Base-by-base conservation (phyloP, 139 green algal species). In the Axilococcus clingmanii region DNA sequence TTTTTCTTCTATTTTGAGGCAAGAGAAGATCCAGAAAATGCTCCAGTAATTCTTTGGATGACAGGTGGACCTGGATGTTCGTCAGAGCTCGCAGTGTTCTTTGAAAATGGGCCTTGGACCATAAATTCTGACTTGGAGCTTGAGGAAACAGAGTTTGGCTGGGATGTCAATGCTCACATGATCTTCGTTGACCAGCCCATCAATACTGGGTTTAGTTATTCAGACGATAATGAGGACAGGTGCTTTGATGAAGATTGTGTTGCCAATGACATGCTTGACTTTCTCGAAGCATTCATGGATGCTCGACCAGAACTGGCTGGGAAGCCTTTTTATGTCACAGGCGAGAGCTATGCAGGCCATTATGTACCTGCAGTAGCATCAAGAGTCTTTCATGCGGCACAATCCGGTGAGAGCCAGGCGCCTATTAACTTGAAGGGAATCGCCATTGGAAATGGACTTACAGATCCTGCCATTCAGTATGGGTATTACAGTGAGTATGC, bases 361-460 rank as follows among this genome's bases (percentile, higher is more conserved):
- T 61, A 61, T 41, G 72, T 85, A 4, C 81, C 81, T 6, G 78
- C 81, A 3, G 81, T 90, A 2, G 52, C 69, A 20, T 63, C 73
- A 51, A 55, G 61, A 30, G 55, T 90, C 37, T 85, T 72, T 49
- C 37, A 56, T 2, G 74, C 76, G 47, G 77, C 63, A 33, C 57
- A 77, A 55, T 45, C 57, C 2, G 54, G 65, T 22, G 50, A 79
- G 51, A 22, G 30, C 3, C 41, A 48, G 16, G 74, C 76, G 57
- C 27, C 35, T 28, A 64, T 69, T 47, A 58, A 57, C 23, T 40
- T 69, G 20, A 65, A 82, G 69, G 69, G 74, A 5, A 49, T 95
- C 23, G 82, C 83, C 3, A 85, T 96, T 30, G 87, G 90, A 51
- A 96, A 98, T 61, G 91, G 91, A 11, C 62, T 97, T 42, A 97